A percentile compares a stretch with the other conserved stretches of the same genome.
phyloP scores from a whole-genome alignment of 768 basidiomycete genomes.

The Mycena epipterygia region DNA sequence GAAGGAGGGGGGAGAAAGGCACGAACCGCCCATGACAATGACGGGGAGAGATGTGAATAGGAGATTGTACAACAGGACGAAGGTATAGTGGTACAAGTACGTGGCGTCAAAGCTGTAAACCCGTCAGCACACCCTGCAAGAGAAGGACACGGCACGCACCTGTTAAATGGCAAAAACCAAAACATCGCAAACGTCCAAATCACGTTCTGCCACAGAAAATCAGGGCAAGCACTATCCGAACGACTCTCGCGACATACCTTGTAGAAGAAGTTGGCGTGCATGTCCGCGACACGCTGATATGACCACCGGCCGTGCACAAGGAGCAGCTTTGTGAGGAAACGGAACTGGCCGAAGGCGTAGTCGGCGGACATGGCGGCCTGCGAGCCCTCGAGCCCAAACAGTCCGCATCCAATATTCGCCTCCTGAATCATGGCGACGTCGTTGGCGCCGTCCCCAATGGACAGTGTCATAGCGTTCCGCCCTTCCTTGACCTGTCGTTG shows the following conservation, averaged over 20 bases:
- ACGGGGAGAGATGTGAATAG: slow-evolving; percentile 96
- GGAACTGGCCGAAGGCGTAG: slow-evolving; percentile 98
- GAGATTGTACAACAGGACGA: slow-evolving; percentile 92
- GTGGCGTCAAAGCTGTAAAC: slow-evolving; percentile 87
- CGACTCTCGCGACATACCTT: slow-evolving; percentile 68
- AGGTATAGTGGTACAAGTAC: slow-evolving; percentile 95
- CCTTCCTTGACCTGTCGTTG: slow-evolving; percentile 89
- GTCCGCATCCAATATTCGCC: slow-evolving; percentile 96
- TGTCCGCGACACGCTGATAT: slow-evolving; percentile 95
- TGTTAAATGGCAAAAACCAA: slow-evolving; percentile 93
- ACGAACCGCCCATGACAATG: slow-evolving; percentile 86
- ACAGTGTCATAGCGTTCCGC: slow-evolving; percentile 94
- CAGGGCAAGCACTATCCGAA: slow-evolving; percentile 10
- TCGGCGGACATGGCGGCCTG: slow-evolving; percentile 99
- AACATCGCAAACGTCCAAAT: slow-evolving; percentile 96
- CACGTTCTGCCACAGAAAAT: slow-evolving; percentile 70
- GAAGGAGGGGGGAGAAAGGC: slow-evolving; percentile 1
- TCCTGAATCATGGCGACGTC: slow-evolving; percentile 99
- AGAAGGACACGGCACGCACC: slow-evolving; percentile 56
- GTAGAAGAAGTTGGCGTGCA: slow-evolving; percentile 99
- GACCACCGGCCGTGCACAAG: slow-evolving; percentile 98
- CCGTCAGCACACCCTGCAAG: not conserved
- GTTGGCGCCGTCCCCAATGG: slow-evolving; percentile 97
- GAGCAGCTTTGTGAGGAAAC: slow-evolving; percentile 91
- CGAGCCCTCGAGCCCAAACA: slow-evolving; percentile 94